Percentiles rank a stretch among this genome's conserved stretches.
These are phyloP conservation scores for Coprinopsis marcescibilis DNA, from an alignment of 768 basidiomycete genomes.

Conservation along the genomic window DNA sequence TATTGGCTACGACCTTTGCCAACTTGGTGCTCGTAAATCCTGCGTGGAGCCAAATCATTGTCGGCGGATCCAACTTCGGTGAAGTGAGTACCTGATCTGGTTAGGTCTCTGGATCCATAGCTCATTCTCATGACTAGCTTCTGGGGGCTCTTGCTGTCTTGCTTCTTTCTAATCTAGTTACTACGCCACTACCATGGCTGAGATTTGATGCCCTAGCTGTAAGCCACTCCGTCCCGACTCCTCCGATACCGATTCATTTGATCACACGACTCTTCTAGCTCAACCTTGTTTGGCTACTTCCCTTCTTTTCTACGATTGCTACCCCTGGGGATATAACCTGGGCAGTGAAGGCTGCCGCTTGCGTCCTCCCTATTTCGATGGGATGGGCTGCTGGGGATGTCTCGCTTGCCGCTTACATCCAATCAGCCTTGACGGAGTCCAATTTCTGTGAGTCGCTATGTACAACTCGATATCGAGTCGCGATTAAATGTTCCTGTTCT, in stretches of 20 bases:
- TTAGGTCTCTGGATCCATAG: background rate
- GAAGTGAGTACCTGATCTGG: conserved; percentile 16
- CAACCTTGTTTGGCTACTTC: background rate
- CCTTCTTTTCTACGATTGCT: background rate
- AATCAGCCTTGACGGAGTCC: conserved; percentile 23
- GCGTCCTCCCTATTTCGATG: conserved; percentile 29
- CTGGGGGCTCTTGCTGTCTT: conserved; percentile 25
- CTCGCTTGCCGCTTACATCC: conserved; percentile 30
- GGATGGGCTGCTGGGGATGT: conserved; percentile 32
- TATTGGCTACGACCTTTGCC: conserved; percentile 25
- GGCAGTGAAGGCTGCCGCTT: conserved; percentile 26
- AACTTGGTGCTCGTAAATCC: conserved; percentile 23
- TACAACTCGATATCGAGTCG: background rate
- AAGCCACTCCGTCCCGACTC: too few species aligned
- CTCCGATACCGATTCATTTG: too few species aligned
- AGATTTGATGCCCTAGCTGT: conserved; percentile 24
- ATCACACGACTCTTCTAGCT: background rate
- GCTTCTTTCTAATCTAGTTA: conserved; percentile 23
- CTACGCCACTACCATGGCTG: conserved; percentile 28
- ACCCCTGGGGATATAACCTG: conserved; percentile 8
- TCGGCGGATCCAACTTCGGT: conserved; percentile 30
- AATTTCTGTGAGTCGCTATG: conserved; percentile 19
- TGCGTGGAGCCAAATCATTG: conserved; percentile 29
- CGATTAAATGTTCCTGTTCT: background rate
- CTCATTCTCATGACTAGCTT: conserved; percentile 13